Conservation (phyloP, 257 asterid genomes). For the Orobanche coerulescens region DNA sequence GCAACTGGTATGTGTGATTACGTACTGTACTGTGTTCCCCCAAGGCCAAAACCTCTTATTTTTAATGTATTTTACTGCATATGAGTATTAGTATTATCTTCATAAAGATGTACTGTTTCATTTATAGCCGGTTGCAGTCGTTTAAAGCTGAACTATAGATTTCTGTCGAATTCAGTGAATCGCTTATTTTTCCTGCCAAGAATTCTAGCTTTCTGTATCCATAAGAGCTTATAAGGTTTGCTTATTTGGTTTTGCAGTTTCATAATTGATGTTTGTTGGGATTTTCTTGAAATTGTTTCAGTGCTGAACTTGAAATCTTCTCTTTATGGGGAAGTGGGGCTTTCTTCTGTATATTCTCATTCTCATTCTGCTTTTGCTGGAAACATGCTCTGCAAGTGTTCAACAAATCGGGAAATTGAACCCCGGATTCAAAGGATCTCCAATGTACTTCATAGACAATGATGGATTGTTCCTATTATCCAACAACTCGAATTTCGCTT, state of each 20-base stretch:
- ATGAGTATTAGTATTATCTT: conserved; percentile 13
- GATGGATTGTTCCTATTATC: conserved; percentile 66
- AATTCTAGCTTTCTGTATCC: conserved; percentile 8
- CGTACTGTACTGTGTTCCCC: neutral
- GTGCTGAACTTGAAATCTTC: neutral
- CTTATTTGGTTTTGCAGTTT: conserved; percentile 10
- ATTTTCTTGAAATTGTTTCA: conserved; percentile 5
- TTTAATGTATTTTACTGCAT: conserved; percentile 18
- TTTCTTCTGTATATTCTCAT: conserved; percentile 18
- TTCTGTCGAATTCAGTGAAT: conserved; percentile 11
- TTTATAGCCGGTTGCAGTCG: neutral
- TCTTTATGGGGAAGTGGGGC: conserved; percentile 44
- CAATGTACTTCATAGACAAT: conserved; percentile 69
- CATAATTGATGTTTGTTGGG: conserved; percentile 7
- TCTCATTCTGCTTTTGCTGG: conserved; percentile 26
- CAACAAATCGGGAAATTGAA: conserved; percentile 48
- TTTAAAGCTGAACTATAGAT: neutral
- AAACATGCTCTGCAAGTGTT: conserved; percentile 45
- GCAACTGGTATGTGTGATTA: conserved; percentile 18
- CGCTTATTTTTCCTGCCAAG: neutral
- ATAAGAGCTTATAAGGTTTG: neutral
- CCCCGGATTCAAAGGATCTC: conserved; percentile 65
- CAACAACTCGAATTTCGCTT: conserved; percentile 58
- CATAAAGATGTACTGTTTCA: neutral
- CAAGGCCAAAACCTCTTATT: conserved; percentile 26